A percentile compares a stretch with the other conserved stretches of the same genome.
These are phyloP conservation scores for Funneliformis mosseae DNA, from an alignment of 192 early-diverging fungal genomes.

Conservation along the genomic window DNA sequence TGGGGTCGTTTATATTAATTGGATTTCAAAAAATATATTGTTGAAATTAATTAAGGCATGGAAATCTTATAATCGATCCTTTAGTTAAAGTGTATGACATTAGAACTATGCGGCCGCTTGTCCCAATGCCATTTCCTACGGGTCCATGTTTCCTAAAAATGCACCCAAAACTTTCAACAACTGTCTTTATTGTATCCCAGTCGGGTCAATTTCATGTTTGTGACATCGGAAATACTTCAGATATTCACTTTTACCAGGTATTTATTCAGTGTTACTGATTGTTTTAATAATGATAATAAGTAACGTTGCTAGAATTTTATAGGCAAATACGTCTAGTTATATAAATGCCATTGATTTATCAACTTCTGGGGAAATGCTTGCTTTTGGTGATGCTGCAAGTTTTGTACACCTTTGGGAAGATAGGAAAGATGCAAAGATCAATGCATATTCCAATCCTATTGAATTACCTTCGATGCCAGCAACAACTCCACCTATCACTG, in stretches of 20 bases:
- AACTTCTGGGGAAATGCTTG: conserved; percentile 73
- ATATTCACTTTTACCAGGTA: conserved; percentile 56
- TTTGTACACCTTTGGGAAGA: conserved; percentile 80
- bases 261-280: conserved; percentile 28
- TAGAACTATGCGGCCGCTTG: conserved; percentile 66
- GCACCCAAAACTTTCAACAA: conserved; percentile 68
- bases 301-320: not conserved
- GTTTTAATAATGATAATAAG: conserved; percentile 34
- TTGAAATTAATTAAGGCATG: conserved; percentile 39
- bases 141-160: conserved; percentile 71
- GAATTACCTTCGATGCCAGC: conserved; percentile 54
- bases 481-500: conserved; percentile 44
- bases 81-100: conserved; percentile 85
- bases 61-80: conserved; percentile 69
- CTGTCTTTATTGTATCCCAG: conserved; percentile 65
- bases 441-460: conserved; percentile 60
- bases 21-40: not conserved
- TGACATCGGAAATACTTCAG: conserved; percentile 56
- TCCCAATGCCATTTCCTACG: conserved; percentile 69
- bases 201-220: conserved; percentile 72
- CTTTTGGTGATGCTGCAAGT: conserved; percentile 78
- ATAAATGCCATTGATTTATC: conserved; percentile 79
- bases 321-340: conserved; percentile 59
- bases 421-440: conserved; percentile 64
- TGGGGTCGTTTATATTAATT: not conserved